phyloP scores from a whole-genome alignment of 805 yeast genomes.

The Myxozyma vanderwaltii region DNA sequence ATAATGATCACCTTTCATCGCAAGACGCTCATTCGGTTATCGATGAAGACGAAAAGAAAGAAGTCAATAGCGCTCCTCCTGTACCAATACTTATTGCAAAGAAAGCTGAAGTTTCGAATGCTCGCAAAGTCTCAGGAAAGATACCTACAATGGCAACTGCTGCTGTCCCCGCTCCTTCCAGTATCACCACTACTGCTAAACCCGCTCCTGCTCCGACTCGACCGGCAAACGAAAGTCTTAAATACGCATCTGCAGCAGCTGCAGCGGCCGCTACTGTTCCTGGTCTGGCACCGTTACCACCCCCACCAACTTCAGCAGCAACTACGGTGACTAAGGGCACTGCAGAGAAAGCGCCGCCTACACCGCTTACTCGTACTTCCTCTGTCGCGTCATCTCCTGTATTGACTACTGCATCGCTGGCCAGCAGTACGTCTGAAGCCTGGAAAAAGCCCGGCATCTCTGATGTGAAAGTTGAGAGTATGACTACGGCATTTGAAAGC shows the following conservation, averaged over 20 bases:
- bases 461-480: not conserved
- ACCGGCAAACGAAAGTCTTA: constrained; percentile 53
- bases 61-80: constrained; percentile 14
- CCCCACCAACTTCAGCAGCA: constrained; percentile 28
- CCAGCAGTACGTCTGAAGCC: constrained; percentile 20
- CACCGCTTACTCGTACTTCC: constrained; percentile 7
- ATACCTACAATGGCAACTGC: constrained; percentile 33
- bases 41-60: constrained; percentile 31
- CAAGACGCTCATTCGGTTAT: constrained; percentile 28
- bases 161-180: constrained; percentile 16
- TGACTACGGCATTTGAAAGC: not conserved
- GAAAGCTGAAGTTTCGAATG: constrained; percentile 27
- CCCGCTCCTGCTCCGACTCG: constrained; percentile 59
- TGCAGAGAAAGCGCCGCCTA: constrained; percentile 28
- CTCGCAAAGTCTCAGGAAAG: constrained; percentile 23
- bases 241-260: constrained; percentile 47
- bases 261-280: constrained; percentile 39
- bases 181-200: constrained; percentile 39
- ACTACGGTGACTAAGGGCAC: constrained; percentile 25
- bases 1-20: constrained; percentile 30
- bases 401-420: constrained; percentile 24
- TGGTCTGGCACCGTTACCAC: constrained; percentile 34
- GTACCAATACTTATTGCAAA: constrained; percentile 6
- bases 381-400: constrained; percentile 28
- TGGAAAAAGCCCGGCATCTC: constrained; percentile 9